Base-by-base conservation (phyloP, 2,329 filamentous ascomycete species). In the Arthroderma sp. region DNA sequence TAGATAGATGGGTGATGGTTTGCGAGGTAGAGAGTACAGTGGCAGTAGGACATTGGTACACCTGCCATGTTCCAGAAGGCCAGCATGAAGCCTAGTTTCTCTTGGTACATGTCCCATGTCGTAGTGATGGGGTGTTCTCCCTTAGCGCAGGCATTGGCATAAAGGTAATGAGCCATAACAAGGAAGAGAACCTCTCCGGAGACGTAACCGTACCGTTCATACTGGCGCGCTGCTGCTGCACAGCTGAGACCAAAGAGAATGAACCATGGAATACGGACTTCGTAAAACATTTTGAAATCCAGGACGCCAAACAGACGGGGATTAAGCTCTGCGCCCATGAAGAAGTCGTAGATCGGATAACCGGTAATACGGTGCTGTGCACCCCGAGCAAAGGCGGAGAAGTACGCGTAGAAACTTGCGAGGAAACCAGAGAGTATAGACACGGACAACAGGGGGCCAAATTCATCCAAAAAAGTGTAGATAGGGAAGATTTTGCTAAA, bases 61-160 rank as follows among this genome's bases (percentile, higher is more conserved):
- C 90, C 90, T 44, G 90, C 89, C 70, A 95, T 78, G 74, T 95
- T 95, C 90, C 90, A 95, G 81, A 95, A 95, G 72, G 93, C 94
- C 63, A 95, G 81, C 90, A 95, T 95, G 77, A 95, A 95, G 56
- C 90, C 90, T 82, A 88, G 91, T 76, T 95, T 95, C 78, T 95
- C 90, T 66, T 89, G 91, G 77, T 94, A 95, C 86, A 95, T 95
- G 67, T 95, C 90, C 83, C 90, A 95, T 54, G 88, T 93, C 6
- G 87, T 87, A 59, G 89, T 81, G 71, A 95, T 95, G 69, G 89
- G 81, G 73, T 95, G 88, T 74, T 95, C 90, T 51, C 87, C 91
- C 76, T 95, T 95, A 64, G 85, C 83, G 76, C 90, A 95, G 56
- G 90, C 89, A 71, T 93, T 93, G 68, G 89, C 88, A 67, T 95